phyloP scores from a whole-genome alignment of 805 yeast species.

The Suhomyces sp. region DNA sequence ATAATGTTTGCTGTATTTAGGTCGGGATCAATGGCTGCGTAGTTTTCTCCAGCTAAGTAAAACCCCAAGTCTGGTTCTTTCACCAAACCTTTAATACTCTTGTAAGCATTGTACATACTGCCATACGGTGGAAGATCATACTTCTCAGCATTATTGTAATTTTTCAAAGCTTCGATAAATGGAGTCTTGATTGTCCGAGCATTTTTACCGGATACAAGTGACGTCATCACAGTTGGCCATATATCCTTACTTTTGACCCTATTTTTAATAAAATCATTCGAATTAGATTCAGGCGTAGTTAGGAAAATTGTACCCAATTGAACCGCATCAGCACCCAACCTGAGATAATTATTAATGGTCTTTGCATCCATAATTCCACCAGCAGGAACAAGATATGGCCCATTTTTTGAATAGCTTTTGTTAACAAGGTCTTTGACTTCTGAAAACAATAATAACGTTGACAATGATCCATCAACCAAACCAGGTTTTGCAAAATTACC shows the following conservation, averaged over 20 bases:
- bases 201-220: slow-evolving; percentile 36
- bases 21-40: slow-evolving; percentile 20
- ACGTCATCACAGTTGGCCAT: slow-evolving; percentile 30
- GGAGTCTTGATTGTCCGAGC: slow-evolving; percentile 40
- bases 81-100: slow-evolving; percentile 17
- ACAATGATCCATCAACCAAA: slow-evolving; percentile 31
- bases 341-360: slow-evolving; percentile 29
- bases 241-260: slow-evolving; percentile 4
- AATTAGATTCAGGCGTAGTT: slow-evolving; percentile 29
- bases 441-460: slow-evolving; percentile 32
- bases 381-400: slow-evolving; percentile 40
- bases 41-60: slow-evolving; percentile 37
- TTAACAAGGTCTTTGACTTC: slow-evolving; percentile 12
- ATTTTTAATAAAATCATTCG: slow-evolving; percentile 18
- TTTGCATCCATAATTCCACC: slow-evolving; percentile 49
- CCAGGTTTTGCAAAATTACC: slow-evolving; percentile 42
- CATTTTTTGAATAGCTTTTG: slow-evolving; percentile 10
- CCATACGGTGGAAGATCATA: slow-evolving; percentile 36
- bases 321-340: slow-evolving; percentile 49
- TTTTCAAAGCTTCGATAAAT: slow-evolving; percentile 26
- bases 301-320: slow-evolving; percentile 58
- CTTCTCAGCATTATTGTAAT: slow-evolving; percentile 3
- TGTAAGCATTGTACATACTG: slow-evolving; percentile 31
- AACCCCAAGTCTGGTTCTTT: slow-evolving; percentile 23
- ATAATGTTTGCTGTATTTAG: slow-evolving; percentile 24